Base-by-base conservation (phyloP, 2,329 filamentous ascomycete genomes). In the Trichoderma gracile region DNA sequence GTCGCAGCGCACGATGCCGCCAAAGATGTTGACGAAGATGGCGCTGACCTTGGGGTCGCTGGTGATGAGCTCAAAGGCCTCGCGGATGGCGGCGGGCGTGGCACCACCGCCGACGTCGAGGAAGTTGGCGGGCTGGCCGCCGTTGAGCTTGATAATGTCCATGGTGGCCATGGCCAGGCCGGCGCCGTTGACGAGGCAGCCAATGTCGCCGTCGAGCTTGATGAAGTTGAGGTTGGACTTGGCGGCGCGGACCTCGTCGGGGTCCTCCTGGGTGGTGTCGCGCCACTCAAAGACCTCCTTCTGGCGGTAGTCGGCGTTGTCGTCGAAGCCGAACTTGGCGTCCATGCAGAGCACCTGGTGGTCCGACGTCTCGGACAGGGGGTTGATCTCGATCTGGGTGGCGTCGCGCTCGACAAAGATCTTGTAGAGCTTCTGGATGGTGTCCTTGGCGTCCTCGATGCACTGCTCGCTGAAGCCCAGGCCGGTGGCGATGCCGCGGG, bases 101-200 rank as follows among this genome's bases (percentile, higher is more conserved):
- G 95, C 95, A 84, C 95, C 95, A 78, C 95, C 95, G 76, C 95
- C 95, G 72, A 99, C 95, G 78, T 99, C 95, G 72, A 99, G 86
- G 89, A 99, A 99, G 88, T 99, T 99, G 73, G 95, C 95, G 68
- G 95, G 95, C 76, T 87, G 84, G 69, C 95, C 95, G 72, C 95
- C 95, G 82, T 98, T 99, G 69, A 99, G 87, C 88, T 99, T 98
- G 87, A 99, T 99, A 80, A 99, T 98, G 80, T 99, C 95, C 95
- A 99, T 99, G 78, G 95, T 99, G 69, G 95, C 95, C 95, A 99
- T 99, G 81, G 95, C 95, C 71, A 99, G 90, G 83, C 95, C 95
- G 74, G 95, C 95, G 78, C 95, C 95, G 83, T 99, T 99, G 83
- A 99, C 95, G 72, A 98, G 86, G 84, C 95, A 99, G 80, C 95